phyloP scores from a whole-genome alignment of 768 basidiomycete species.

The Lactarius hatsudake region DNA sequence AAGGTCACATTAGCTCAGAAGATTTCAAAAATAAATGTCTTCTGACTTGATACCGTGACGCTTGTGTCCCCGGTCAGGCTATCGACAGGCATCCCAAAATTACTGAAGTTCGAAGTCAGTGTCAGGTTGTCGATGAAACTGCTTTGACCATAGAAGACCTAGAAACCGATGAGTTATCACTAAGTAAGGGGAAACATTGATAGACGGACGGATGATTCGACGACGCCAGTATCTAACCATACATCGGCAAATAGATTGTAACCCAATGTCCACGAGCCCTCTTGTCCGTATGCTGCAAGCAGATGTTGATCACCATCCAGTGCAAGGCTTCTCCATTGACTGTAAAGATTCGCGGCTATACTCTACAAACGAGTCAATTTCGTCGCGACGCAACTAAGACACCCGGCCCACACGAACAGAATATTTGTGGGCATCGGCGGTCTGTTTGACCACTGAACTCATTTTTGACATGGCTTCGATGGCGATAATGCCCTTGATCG shows the following conservation, averaged over 20 bases:
- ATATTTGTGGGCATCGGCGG: neutral
- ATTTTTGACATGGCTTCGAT: neutral
- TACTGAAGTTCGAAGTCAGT: neutral
- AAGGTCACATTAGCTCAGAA: neutral
- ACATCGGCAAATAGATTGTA: neutral
- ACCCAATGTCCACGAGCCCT: neutral
- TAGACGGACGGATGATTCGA: neutral
- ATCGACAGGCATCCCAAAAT: neutral
- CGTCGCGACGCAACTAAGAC: neutral
- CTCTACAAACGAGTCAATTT: neutral
- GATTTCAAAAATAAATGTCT: neutral
- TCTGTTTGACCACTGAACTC: neutral
- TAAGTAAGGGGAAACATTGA: no score
- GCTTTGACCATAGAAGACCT: conserved; percentile 52
- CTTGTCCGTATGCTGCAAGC: neutral
- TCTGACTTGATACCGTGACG: neutral
- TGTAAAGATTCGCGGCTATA: neutral
- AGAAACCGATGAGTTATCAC: no score
- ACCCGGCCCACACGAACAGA: neutral
- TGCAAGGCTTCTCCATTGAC: neutral
- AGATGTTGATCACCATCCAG: neutral
- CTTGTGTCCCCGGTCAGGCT: neutral
- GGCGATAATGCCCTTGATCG: neutral
- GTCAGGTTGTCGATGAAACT: conserved; percentile 44
- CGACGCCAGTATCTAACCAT: neutral